Evolutionary conservation across 345 rosid genomes (phyloP), one percentile per base, ranked within the genome.

Genomic region (Sisymbrium irio): DNA sequence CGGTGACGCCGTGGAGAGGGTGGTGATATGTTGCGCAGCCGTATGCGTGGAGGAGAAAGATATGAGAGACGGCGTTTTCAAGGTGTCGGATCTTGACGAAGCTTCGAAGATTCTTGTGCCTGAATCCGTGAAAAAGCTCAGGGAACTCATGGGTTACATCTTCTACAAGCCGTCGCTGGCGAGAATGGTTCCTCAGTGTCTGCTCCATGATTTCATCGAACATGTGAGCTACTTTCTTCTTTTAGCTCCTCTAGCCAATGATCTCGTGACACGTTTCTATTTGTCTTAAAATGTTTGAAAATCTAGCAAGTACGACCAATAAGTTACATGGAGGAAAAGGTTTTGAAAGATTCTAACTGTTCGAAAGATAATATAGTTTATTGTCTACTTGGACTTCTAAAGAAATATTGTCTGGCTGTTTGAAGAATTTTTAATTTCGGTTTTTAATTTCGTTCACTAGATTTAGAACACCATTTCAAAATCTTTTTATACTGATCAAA

Each of bases 41-140:
- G 85, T 90, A 46, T 89, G 93, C 67, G 78, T 93, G 83, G 97
- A 93, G 76, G 96, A 91, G 80, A 85, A 77, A 63, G 97, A 91
- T 61, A 64, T 93, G 79, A 82, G 40, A 49, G 88, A 79, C 3
- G 96, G 96, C 44, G 65, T 85, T 39, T 86, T 91, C 49, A 46
- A 56, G 44, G 85, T 89, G 3, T 81, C 83, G 19, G 89, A 93
- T 77, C 69, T 93, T 79, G 88, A 91, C 30, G 94, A 85, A 76
- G 98, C 96, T 12, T 75, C 74, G 0, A 67, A 58, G 44, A 89
- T 93, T 65, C 73, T 93, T 32, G 93, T 93, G 11, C 97, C 96
- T 0, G 81, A 77, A 25, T 81, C 85, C 2, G 88, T 92, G 0
- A 75, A 66, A 2, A 85, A 86, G 83, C 85, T 93, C 2, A 56